Base-by-base conservation (phyloP, 306 rosid species). In the Delonix regia region DNA sequence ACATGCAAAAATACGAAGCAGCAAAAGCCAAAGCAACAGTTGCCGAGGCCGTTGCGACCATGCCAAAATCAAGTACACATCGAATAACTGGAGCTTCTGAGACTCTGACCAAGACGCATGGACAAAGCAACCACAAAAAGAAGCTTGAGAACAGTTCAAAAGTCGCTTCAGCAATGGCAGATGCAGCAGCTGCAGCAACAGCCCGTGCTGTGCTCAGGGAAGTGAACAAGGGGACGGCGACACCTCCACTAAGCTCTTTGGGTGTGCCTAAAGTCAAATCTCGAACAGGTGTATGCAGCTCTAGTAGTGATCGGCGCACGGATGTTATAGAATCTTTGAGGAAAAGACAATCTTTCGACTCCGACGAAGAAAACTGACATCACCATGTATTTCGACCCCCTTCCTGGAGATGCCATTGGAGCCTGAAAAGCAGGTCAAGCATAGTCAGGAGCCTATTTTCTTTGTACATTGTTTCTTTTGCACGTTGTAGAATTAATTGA, bases 141-240 rank as follows among this genome's bases (percentile, higher is more conserved):
- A 47, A 76, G 69, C 22, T 68, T 45, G 83, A 61, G 77, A 87
- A 74, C 9, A 87, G 86, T 59, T 56, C 87, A 21, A 86, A 56
- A 82, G 77, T 92, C 34, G 97, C 93, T 44, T 89, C 97, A 16
- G 98, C 98, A 71, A 85, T 88, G 82, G 97, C 97, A 22, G 93
- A 89, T 80, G 97, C 89, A 1, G 91, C 93, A 1, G 98, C 97
- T 39, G 92, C 82, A 38, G 95, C 94, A 78, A 88, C 84, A 11
- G 97, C 91, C 6, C 90, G 93, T 86, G 83, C 93, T 57, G 97
- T 94, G 82, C 97, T 92, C 24, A 87, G 80, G 86, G 97, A 94
- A 73, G 86, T 94, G 65, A 92, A 88, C 87, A 84, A 64, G 79
- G 93, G 99, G 39, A 71, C 81, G 12, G 70, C 55, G 60, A 85